Conservation (phyloP, 495 filamentous ascomycete genomes). For the Aspergillus homomorphus region DNA sequence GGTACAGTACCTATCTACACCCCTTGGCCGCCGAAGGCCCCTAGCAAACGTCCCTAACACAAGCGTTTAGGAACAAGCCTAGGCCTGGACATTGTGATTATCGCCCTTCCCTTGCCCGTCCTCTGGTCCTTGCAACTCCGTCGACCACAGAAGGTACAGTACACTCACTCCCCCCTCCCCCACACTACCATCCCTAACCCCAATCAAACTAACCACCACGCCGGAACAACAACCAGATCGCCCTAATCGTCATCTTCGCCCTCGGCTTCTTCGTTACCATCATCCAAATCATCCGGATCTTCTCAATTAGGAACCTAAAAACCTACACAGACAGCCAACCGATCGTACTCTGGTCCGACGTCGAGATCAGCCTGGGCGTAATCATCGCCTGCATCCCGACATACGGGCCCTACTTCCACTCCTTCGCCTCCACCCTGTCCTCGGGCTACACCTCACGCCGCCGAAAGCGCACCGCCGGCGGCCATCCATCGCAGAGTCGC, state of each 20-base stretch:
- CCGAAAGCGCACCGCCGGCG: slow-evolving; percentile 13
- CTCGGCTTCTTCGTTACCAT: slow-evolving; percentile 53
- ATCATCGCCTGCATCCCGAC: slow-evolving; percentile 49
- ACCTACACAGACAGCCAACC: slow-evolving; percentile 45
- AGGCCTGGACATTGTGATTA: slow-evolving; percentile 47
- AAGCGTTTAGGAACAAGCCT: slow-evolving; percentile 28
- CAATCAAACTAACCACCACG: too few species aligned
- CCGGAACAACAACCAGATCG: slow-evolving; percentile 30
- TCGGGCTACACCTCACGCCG: slow-evolving; percentile 7
- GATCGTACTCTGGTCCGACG: slow-evolving; percentile 49
- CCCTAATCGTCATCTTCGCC: slow-evolving; percentile 46
- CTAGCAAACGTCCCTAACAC: background rate
- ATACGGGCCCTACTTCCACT: slow-evolving; percentile 48
- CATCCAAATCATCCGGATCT: slow-evolving; percentile 54
- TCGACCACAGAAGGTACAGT: slow-evolving; percentile 18
- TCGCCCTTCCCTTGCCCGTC: slow-evolving; percentile 48
- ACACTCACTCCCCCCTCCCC: slow-evolving; percentile 12
- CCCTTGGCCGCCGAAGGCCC: too few species aligned
- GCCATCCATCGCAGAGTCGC: background rate
- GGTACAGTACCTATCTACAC: background rate
- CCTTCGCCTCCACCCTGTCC: slow-evolving; percentile 27
- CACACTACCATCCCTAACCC: too few species aligned
- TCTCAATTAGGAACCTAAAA: slow-evolving; percentile 40
- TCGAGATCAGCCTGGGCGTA: slow-evolving; percentile 52
- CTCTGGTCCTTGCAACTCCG: slow-evolving; percentile 40